A percentile compares a stretch with the other conserved stretches of the same genome.
Conservation (phyloP, 176 grass and related monocot genomes). For the Hsuehochloa calcarea region DNA sequence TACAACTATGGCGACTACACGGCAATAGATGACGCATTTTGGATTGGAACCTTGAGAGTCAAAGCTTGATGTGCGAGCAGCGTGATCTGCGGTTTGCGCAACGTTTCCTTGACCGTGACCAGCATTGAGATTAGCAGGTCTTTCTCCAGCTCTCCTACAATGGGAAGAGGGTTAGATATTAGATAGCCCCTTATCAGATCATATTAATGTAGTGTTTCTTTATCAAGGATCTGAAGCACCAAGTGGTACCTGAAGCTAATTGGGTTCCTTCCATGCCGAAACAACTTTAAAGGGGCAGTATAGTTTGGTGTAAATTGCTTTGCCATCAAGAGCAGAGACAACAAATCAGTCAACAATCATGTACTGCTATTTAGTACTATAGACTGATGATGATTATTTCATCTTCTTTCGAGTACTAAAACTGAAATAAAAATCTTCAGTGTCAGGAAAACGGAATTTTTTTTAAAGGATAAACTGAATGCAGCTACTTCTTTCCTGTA, state of each 20-base stretch:
- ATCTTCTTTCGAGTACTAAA: not conserved
- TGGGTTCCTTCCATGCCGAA: slow-evolving; percentile 51
- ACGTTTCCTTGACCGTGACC: slow-evolving; percentile 17
- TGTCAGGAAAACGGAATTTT: not conserved
- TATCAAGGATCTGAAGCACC: not conserved
- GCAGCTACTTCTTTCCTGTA: not conserved
- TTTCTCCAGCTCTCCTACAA: slow-evolving; percentile 44
- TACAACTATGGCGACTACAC: slow-evolving; percentile 42
- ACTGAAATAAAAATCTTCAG: not conserved
- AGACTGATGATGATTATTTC: not conserved
- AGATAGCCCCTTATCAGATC: not conserved
- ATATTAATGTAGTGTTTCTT: not conserved
- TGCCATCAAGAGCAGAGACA: slow-evolving; percentile 1
- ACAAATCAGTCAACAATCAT: not conserved
- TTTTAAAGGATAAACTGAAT: not conserved
- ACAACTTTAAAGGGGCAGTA: slow-evolving; percentile 51
- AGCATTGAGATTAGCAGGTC: slow-evolving; percentile 9
- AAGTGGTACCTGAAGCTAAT: slow-evolving; percentile 51
- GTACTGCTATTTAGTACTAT: not conserved
- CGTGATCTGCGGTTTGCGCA: slow-evolving; percentile 21
- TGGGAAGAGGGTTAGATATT: not conserved
- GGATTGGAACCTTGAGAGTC: slow-evolving; percentile 16
- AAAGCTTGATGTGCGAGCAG: slow-evolving; percentile 11
- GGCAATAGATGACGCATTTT: slow-evolving; percentile 49
- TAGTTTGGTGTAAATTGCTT: slow-evolving; percentile 67